Evolutionary conservation across 208 protist species (phyloP).

Genomic region (Naegleria gruberi): DNA sequence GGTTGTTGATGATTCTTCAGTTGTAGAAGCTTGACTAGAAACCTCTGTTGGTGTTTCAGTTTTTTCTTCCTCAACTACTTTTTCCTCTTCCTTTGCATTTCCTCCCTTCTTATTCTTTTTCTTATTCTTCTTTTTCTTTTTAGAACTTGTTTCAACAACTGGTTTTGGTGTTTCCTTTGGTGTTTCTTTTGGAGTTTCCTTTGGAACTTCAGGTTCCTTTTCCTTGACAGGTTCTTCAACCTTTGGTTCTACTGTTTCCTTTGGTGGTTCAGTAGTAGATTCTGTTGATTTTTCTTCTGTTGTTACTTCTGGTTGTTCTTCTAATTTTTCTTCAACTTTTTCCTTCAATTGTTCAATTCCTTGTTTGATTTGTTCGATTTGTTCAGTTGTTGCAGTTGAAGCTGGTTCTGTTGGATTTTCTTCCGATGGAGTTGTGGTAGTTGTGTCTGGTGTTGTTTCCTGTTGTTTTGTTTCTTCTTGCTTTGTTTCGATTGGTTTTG

Average conservation of each 20-base stretch:
- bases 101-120: not conserved
- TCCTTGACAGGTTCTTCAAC: not conserved
- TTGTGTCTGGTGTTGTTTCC: not conserved
- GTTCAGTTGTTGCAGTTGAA: not conserved
- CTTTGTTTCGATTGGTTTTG: not conserved
- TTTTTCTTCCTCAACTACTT: not conserved
- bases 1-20: not conserved
- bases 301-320: not conserved
- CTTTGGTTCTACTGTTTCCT: not conserved
- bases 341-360: not conserved
- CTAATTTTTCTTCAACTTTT: not conserved
- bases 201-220: no score
- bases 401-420: not conserved
- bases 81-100: not conserved
- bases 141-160: not conserved
- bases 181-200: not conserved
- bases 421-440: not conserved
- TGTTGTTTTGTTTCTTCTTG: not conserved
- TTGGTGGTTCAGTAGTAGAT: not conserved
- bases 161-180: not conserved
- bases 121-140: slow-evolving; percentile 8
- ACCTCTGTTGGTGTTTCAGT: no score
- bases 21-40: not conserved
- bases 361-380: not conserved
- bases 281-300: not conserved